Base-by-base conservation (phyloP, 257 asterid genomes). In the Solanum medicagineum region DNA sequence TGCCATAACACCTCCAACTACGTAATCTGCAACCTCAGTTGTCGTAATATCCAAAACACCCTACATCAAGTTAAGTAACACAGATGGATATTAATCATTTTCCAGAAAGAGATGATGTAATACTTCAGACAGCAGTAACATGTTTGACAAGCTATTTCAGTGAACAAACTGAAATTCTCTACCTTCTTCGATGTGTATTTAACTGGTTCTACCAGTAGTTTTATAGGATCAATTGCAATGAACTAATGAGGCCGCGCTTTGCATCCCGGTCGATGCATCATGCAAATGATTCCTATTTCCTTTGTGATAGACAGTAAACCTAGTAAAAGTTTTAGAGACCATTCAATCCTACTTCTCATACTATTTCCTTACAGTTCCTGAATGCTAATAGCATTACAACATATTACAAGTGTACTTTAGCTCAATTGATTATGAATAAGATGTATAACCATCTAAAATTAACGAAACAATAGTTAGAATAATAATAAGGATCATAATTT, bases 1-100 rank as follows among this genome's bases (percentile, higher is more conserved):
- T 65, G 99, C 94, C 99, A 96, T 96, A 84, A 91, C 90, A 84
- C 98, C 98, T 85, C 99, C 99, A 85, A 96, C 98, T 82, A 96
- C 24, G 87, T 90, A 92, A 88, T 96, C 99, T 77, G 99, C 98
- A 81, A 95, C 97, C 89, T 95, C 99, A 17, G 99, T 94, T 51
- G 99, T 96, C 40, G 98, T 96, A 85, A 96, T 91, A 90, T 96
- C 99, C 93, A 96, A 84, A 81, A 95, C 96, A 86, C 98, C 99
- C 99, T 96, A 70, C 68, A 80, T 87, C 40, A 70, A 83, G 86
- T 87, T 44, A 53, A 45, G n/a, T 26, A 51, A 26, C 62, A 53
- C 62, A 53, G 45, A 26, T 49, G 63, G 45, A 26, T 51, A 77
- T 26, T 51, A 77, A 77, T 53, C 6, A 2, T 5, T 54, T 4